phyloP scores from a whole-genome alignment of 2,329 filamentous ascomycete genomes.

The Aspergillus floridensis region DNA sequence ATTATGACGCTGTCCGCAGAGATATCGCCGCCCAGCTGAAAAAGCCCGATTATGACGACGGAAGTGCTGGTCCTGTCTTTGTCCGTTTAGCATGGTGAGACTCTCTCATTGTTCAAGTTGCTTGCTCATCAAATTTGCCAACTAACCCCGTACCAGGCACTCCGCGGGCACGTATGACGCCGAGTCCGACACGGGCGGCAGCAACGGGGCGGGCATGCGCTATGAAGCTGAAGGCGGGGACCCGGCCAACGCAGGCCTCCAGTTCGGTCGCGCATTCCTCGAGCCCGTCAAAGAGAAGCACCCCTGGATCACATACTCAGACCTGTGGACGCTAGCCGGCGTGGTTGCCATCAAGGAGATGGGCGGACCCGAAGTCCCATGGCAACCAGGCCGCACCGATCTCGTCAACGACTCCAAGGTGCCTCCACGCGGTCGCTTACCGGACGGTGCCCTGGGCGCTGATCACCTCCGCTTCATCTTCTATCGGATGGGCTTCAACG shows the following conservation, averaged over 20 bases:
- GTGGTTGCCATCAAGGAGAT: conserved; percentile 59
- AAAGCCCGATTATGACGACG: conserved; percentile 64
- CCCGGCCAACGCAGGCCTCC: conserved; percentile 63
- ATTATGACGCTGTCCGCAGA: conserved; percentile 52
- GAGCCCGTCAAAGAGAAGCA: conserved; percentile 60
- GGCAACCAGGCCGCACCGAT: conserved; percentile 60
- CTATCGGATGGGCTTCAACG: conserved; percentile 60
- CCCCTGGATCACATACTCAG: conserved; percentile 64
- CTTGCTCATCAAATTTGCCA: neutral
- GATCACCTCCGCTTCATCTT: conserved; percentile 58
- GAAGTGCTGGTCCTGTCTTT: conserved; percentile 62
- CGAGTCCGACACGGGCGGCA: conserved; percentile 60
- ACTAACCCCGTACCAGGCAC: conserved; percentile 47
- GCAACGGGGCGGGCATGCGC: conserved; percentile 65
- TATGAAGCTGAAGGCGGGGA: conserved; percentile 64
- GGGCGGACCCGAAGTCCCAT: conserved; percentile 58
- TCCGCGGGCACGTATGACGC: conserved; percentile 62
- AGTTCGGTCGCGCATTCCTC: conserved; percentile 62
- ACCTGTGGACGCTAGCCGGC: conserved; percentile 64
- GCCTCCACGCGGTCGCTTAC: conserved; percentile 57
- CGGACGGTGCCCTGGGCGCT: conserved; percentile 54
- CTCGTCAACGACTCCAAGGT: conserved; percentile 60
- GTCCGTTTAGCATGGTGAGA: conserved; percentile 62
- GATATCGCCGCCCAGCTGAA: conserved; percentile 55
- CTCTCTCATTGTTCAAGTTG: neutral